phyloP scores from a whole-genome alignment of 1,139 yeast genomes.

The Lodderomyces metapsilosis region DNA sequence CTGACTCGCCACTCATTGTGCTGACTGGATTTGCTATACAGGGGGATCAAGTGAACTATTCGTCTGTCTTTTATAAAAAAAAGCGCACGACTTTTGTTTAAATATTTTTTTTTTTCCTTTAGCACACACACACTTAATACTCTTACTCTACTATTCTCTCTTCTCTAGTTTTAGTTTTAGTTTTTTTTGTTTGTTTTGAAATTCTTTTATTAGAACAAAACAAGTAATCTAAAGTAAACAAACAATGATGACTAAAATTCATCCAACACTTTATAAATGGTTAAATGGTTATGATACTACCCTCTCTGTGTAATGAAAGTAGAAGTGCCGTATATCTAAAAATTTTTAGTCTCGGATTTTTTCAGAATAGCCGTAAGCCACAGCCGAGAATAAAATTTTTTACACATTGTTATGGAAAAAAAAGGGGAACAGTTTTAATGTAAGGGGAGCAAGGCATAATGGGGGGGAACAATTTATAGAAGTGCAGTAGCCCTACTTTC shows the following conservation, averaged over 20 bases:
- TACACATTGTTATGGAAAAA: no score
- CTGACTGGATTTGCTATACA: neutral
- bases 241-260: neutral
- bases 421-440: no score
- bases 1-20: conserved; percentile 10
- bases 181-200: conserved; percentile 1
- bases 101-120: neutral
- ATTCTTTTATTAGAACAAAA: neutral
- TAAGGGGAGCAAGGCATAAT: no score
- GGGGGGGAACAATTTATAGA: no score
- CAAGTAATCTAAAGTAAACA: neutral
- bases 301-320: no score
- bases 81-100: neutral
- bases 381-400: no score
- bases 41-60: neutral
- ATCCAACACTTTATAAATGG: neutral
- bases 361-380: no score
- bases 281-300: neutral
- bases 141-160: neutral
- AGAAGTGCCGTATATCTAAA: neutral
- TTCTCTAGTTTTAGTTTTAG: neutral
- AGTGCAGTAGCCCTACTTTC: no score
- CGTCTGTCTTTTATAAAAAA: neutral
- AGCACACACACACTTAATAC: neutral
- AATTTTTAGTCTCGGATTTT: no score